Conservation (phyloP, 129 eudicot species). For the Flaveria ramosissima region DNA sequence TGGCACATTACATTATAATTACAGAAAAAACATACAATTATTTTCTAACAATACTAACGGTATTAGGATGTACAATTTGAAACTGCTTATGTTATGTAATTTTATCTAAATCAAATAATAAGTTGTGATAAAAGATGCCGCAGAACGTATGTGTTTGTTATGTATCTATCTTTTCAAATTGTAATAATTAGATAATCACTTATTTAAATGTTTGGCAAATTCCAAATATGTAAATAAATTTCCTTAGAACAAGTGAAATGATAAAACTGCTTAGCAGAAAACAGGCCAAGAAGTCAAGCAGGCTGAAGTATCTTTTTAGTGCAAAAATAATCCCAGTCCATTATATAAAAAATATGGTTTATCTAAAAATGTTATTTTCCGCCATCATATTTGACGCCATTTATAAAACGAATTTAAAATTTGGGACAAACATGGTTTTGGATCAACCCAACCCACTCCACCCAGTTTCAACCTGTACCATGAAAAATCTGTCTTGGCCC, state of each 20-base stretch:
- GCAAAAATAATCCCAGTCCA: no score
- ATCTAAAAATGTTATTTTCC: no score
- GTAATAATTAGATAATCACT: background rate
- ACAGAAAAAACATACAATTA: background rate
- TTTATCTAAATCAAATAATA: background rate
- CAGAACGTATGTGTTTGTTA: background rate
- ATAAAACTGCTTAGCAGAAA: no score
- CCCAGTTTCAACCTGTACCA: background rate
- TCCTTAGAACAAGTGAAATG: no score
- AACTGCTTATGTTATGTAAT: background rate
- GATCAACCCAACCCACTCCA: background rate
- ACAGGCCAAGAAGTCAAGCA: no score
- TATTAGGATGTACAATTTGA: background rate
- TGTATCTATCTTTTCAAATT: background rate
- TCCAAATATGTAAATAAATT: background rate
- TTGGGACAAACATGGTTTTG: no score
- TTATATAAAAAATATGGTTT: no score
- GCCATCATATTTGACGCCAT: no score
- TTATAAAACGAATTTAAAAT: no score
- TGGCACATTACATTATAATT: background rate
- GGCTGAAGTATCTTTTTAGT: no score
- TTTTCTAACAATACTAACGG: background rate
- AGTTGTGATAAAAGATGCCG: background rate
- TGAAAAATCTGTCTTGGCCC: background rate
- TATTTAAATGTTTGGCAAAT: background rate